Percentiles rank a stretch among this genome's conserved stretches.
Conservation (phyloP, 2,329 filamentous ascomycete genomes). For the Thermoascus crustaceus region DNA sequence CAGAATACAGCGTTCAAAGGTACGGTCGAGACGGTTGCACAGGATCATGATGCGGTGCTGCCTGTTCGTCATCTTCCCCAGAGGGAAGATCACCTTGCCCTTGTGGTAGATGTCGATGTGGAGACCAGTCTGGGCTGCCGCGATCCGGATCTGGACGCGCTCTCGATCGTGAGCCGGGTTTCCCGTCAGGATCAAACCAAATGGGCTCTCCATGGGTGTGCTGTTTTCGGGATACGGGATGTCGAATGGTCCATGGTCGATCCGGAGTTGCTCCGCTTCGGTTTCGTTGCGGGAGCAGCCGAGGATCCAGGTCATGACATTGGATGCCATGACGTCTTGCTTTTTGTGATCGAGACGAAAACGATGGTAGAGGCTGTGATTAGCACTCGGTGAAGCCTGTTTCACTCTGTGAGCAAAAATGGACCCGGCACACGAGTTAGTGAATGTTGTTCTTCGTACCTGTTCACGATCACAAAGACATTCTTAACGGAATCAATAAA, state of each 20-base stretch:
- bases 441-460: too few species aligned
- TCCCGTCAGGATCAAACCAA: neutral
- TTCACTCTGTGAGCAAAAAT: too few species aligned
- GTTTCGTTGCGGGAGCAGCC: neutral
- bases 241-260: neutral
- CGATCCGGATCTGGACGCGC: neutral
- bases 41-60: too few species aligned
- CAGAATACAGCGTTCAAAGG: too few species aligned
- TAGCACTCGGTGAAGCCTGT: too few species aligned
- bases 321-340: neutral
- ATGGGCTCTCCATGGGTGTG: neutral
- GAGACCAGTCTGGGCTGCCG: neutral
- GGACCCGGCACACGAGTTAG: too few species aligned
- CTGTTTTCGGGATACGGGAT: neutral
- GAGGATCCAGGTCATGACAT: neutral
- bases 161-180: neutral
- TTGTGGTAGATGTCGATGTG: neutral
- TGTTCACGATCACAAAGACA: too few species aligned
- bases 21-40: too few species aligned
- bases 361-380: too few species aligned
- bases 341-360: too few species aligned
- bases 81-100: neutral
- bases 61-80: too few species aligned
- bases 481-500: too few species aligned
- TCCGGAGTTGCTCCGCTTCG: neutral